Base-by-base conservation (phyloP, 768 basidiomycete genomes). In the Boletus reticulatus region DNA sequence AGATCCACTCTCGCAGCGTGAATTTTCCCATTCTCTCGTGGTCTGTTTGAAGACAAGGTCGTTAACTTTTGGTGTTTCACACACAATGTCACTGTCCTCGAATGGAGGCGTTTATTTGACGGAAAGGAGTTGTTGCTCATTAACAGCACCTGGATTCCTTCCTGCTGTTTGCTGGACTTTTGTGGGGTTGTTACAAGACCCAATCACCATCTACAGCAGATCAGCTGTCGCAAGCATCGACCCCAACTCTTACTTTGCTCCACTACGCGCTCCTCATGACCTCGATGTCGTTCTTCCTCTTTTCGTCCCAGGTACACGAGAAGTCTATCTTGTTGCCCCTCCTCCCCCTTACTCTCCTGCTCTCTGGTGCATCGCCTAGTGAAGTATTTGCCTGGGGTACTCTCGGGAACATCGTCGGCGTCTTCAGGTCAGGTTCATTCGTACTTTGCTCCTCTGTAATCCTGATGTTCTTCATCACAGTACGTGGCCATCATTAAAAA, bases 1-100 rank as follows among this genome's bases (percentile, higher is more conserved):
- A 48, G 74, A 12, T 65, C 74, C 4, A 65, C 74, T 22, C 78
- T 91, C 57, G 56, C 80, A n/a, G 82, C 85, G 49, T 85, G 95
- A 8, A 92, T 97, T 52, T 98, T 98, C 68, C 95, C 95, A 0
- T 93, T 98, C 68, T 79, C 82, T 7, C 85, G 95, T 31, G 95
- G 94, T 14, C 76, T 95, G 3, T 95, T 95, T 64, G 94, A 96
- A 67, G 93, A 96, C 75, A 95, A 96, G 66, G 95, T 98, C 22
- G 93, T 94, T 39, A 98, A 98, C 68, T 92, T 96, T 67, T 98
- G 95, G 95, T 97, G 95, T 70, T 91, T 93, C 32, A 84, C 87
- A n/a, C n/a, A n/a, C n/a, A 93, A 98, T 67, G 87, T 95, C 22
- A 61, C 66, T 8, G 72, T 89, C 14, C 70, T 98, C 73, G 97